Evolutionary conservation across 1,284 basidiomycete genomes (phyloP).

Genomic region (Peniophora sp.): DNA sequence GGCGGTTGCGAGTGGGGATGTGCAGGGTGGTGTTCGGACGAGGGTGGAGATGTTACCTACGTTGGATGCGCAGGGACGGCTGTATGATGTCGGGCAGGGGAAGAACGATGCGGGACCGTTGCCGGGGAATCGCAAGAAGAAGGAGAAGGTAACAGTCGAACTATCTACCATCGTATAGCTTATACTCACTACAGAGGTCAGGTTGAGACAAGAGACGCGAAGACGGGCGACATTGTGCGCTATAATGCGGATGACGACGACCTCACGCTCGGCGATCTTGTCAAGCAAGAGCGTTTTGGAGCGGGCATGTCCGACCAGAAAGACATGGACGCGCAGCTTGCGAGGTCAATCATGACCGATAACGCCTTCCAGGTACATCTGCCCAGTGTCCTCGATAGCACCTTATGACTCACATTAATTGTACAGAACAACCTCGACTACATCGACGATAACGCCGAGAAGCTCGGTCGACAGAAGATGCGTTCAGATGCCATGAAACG

Average conservation of each 20-base stretch:
- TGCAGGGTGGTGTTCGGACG: constrained; percentile 40
- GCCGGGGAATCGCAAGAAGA: constrained; percentile 72
- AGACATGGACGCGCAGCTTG: constrained; percentile 86
- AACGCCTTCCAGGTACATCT: constrained; percentile 71
- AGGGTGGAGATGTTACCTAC: constrained; percentile 85
- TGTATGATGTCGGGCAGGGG: constrained; percentile 88
- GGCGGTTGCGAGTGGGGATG: constrained; percentile 38
- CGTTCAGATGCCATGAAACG: constrained; percentile 93
- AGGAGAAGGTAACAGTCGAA: constrained; percentile 54
- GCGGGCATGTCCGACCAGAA: constrained; percentile 89
- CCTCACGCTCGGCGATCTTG: constrained; percentile 81
- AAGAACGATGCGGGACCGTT: constrained; percentile 38
- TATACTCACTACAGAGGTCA: constrained; percentile 19
- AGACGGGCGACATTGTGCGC: constrained; percentile 80
- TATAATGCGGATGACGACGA: constrained; percentile 89
- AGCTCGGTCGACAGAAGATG: constrained; percentile 89
- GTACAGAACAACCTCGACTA: constrained; percentile 81
- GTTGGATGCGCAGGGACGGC: constrained; percentile 74
- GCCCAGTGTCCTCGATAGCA: too few relatives aligned
- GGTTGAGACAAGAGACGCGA: constrained; percentile 85
- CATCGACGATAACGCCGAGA: constrained; percentile 94
- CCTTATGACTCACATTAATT: background rate
- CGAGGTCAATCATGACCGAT: constrained; percentile 81
- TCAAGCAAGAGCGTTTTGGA: constrained; percentile 87
- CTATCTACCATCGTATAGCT: background rate